Percentiles rank a stretch among this genome's conserved stretches.
Evolutionary conservation across 2,329 filamentous ascomycete genomes (phyloP).

Genomic region (Monascus ruber): DNA sequence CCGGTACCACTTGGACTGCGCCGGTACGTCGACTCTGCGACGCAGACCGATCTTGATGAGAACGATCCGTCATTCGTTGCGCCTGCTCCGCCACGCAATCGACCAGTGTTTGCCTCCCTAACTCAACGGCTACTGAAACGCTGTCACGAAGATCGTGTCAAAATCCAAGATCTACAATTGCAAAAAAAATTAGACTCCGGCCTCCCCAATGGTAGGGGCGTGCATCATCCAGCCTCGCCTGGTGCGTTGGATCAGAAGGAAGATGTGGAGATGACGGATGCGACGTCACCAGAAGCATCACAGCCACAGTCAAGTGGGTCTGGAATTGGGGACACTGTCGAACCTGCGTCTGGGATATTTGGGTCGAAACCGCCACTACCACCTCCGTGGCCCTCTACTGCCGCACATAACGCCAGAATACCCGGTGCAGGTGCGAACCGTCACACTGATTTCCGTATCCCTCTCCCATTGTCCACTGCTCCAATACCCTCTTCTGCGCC

Average conservation of each 20-base stretch:
- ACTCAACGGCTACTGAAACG: constrained; percentile 32
- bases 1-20: constrained; percentile 16
- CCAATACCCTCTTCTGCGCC: constrained; percentile 11
- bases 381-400: constrained; percentile 27
- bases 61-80: constrained; percentile 13
- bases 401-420: constrained; percentile 25
- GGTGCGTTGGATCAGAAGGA: constrained; percentile 1
- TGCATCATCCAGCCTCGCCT: background rate
- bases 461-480: constrained; percentile 10
- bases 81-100: constrained; percentile 10
- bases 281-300: background rate
- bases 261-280: constrained; percentile 37
- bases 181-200: background rate
- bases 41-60: constrained; percentile 35
- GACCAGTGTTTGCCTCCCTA: constrained; percentile 27
- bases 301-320: background rate
- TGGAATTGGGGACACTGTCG: constrained; percentile 1
- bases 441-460: constrained; percentile 16
- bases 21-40: constrained; percentile 29
- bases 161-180: background rate
- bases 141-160: constrained; percentile 27
- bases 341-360: constrained; percentile 3
- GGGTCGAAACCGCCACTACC: constrained; percentile 11
- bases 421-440: constrained; percentile 9
- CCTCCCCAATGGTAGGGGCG: background rate